These are phyloP conservation scores for Arachis monticola DNA, from an alignment of 331 rosid species.

Conservation along the genomic window DNA sequence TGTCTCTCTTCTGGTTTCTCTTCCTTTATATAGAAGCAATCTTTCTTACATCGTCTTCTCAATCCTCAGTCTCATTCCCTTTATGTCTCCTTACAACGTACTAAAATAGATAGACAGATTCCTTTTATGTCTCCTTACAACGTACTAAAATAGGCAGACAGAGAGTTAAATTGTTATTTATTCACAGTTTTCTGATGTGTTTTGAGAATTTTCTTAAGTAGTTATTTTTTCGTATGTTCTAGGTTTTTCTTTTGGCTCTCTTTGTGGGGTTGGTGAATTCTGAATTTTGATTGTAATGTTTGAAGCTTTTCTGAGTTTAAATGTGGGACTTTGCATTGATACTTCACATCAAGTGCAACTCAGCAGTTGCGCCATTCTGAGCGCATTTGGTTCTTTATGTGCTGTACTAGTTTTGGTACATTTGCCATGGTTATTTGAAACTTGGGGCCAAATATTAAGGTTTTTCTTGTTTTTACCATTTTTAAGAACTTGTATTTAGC, in stretches of 20 bases:
- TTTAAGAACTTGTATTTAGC: not conserved
- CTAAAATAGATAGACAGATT: too few species aligned
- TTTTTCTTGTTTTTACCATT: constrained; percentile 25
- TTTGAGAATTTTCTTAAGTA: constrained; percentile 21
- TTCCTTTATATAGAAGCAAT: constrained; percentile 30
- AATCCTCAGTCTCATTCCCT: not conserved
- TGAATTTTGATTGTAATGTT: constrained; percentile 30
- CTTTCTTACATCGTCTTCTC: not conserved
- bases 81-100: not conserved
- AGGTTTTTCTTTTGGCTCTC: not conserved
- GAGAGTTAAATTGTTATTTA: not conserved
- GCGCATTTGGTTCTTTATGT: not conserved
- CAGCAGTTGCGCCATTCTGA: constrained; percentile 3
- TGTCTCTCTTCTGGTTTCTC: not conserved
- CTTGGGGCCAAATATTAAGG: constrained; percentile 19
- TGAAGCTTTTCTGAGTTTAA: constrained; percentile 20
- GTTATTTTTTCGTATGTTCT: constrained; percentile 18
- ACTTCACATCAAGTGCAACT: not conserved
- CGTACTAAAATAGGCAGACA: too few species aligned
- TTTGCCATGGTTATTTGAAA: constrained; percentile 1
- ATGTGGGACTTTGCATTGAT: not conserved
- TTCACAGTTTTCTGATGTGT: not conserved
- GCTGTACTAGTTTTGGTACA: not conserved
- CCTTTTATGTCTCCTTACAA: too few species aligned
- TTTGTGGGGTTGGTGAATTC: constrained; percentile 29